These are phyloP conservation scores for Apiotrichum gamsii DNA, from an alignment of 1,284 basidiomycete species.

Conservation along the genomic window DNA sequence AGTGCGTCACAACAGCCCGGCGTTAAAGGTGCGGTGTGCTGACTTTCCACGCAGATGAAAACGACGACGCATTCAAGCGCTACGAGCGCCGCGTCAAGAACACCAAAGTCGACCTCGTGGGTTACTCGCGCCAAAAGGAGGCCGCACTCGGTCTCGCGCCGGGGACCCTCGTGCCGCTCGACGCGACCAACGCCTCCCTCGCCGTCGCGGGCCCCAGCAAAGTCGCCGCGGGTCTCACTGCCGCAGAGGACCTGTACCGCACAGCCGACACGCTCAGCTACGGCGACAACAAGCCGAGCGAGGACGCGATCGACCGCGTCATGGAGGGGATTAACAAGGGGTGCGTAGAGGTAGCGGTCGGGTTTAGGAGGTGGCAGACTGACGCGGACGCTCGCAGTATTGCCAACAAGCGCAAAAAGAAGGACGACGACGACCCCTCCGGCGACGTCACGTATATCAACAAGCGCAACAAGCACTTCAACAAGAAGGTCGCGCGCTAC, in stretches of 20 bases:
- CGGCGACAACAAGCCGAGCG: conserved; percentile 86
- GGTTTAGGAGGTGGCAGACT: not conserved
- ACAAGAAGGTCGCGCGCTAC: conserved; percentile 97
- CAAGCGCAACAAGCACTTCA: conserved; percentile 96
- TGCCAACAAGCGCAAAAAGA: conserved; percentile 49
- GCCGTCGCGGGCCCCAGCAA: conserved; percentile 30
- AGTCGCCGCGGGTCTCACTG: conserved; percentile 49
- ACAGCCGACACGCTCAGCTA: conserved; percentile 85
- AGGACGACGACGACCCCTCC: conserved; percentile 81
- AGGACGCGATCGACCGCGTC: conserved; percentile 90
- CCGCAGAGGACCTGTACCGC: conserved; percentile 71
- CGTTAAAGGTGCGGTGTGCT: not conserved
- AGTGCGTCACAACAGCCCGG: conserved; percentile 24
- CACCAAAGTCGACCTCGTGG: conserved; percentile 76
- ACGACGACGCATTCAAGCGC: conserved; percentile 74
- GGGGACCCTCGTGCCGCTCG: conserved; percentile 53
- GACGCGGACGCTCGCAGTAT: conserved; percentile 1
- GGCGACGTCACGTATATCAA: conserved; percentile 99
- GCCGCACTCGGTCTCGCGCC: conserved; percentile 66
- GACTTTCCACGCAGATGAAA: no score
- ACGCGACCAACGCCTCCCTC: conserved; percentile 38
- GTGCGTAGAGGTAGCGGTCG: conserved; percentile 53
- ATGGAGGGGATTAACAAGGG: conserved; percentile 88
- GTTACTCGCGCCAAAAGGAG: conserved; percentile 82
- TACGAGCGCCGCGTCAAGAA: conserved; percentile 86